A percentile compares a stretch with the other conserved stretches of the same genome.
Conservation (phyloP, 2,329 filamentous ascomycete species). For the Aspergillus fischeri region DNA sequence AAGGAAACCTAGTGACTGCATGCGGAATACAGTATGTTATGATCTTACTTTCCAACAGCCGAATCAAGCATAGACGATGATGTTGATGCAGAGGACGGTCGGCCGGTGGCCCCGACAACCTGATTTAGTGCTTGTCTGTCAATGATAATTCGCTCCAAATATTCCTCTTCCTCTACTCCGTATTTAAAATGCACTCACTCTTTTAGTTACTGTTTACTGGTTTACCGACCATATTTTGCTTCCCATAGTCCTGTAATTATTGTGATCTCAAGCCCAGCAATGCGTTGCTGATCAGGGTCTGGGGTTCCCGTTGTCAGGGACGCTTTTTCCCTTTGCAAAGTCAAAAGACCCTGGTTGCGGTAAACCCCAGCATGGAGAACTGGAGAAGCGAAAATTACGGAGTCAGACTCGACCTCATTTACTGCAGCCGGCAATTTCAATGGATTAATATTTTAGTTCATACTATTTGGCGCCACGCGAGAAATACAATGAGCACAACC, state of each 20-base stretch:
- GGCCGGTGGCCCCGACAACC: background rate
- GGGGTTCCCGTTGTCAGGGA: background rate
- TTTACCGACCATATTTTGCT: no score
- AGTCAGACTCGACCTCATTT: background rate
- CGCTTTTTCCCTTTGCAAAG: background rate
- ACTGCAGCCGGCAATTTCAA: background rate
- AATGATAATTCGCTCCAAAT: background rate
- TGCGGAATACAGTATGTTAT: background rate
- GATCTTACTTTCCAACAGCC: background rate
- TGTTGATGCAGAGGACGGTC: background rate
- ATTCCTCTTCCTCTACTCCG: background rate
- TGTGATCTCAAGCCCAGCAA: background rate
- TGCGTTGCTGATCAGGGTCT: background rate
- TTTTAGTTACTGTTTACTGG: no score
- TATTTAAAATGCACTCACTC: background rate
- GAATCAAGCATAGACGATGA: background rate
- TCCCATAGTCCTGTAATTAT: background rate
- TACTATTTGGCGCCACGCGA: background rate
- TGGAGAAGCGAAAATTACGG: background rate
- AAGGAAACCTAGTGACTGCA: background rate
- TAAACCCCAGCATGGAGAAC: background rate
- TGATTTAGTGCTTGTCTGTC: background rate
- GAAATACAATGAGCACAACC: background rate
- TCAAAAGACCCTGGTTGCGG: background rate
- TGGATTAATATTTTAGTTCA: background rate